phyloP scores from a whole-genome alignment of 257 asterid species.

The Asclepias syriaca region DNA sequence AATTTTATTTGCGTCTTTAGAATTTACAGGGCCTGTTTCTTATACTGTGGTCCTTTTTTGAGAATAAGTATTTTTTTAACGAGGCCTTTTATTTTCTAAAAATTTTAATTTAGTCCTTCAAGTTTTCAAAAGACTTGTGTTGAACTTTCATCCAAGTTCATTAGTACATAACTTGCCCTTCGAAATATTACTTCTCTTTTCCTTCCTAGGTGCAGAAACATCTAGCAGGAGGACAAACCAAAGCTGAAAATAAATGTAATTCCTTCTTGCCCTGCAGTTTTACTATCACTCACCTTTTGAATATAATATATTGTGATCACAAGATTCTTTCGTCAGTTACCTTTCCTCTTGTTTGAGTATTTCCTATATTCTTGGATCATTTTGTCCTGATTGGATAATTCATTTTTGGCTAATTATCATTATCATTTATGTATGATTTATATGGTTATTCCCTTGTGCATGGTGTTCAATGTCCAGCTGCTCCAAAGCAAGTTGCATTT shows the following conservation, averaged over 20 bases:
- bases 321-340: neutral
- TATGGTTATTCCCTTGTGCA: conserved; percentile 7
- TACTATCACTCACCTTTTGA: neutral
- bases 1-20: too few species aligned
- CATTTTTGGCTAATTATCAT: neutral
- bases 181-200: neutral
- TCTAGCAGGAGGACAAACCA: conserved; percentile 31
- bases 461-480: conserved; percentile 33
- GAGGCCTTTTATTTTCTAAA: too few species aligned
- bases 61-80: too few species aligned
- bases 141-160: too few species aligned
- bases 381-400: neutral
- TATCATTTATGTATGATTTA: neutral
- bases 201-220: conserved; percentile 40
- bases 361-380: neutral
- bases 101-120: too few species aligned
- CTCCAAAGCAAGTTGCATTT: conserved; percentile 46
- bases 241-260: conserved; percentile 53
- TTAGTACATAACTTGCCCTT: too few species aligned
- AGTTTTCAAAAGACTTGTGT: too few species aligned
- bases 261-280: conserved; percentile 6
- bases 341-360: neutral
- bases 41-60: too few species aligned
- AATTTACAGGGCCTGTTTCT: too few species aligned
- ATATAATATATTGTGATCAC: neutral